Base-by-base conservation (phyloP, 1,284 basidiomycete species). In the Trichosporon sp. region DNA sequence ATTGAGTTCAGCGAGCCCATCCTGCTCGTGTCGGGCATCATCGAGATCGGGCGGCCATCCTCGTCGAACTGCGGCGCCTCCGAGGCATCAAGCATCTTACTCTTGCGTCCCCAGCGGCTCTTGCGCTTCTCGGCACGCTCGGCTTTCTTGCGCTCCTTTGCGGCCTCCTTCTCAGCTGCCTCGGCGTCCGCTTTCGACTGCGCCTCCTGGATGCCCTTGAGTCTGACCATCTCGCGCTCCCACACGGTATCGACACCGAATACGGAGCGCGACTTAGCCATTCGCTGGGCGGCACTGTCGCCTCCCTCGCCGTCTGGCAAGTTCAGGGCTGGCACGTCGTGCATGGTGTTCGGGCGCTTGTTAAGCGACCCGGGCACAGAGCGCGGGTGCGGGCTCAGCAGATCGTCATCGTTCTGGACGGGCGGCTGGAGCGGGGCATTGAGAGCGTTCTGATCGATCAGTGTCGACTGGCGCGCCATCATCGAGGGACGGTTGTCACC, bases 401-500 rank as follows among this genome's bases (percentile, higher is more conserved):
- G 31, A 43, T 43, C 40, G 11, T 26, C n/a, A 63, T 64, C 35
- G 63, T 64, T 35, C 38, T 65, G 32, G 35, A 69, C 68, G 38
- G 48, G 63, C 19, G 31, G 11, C 59, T 54, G 21, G 1, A 32
- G 61, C 19, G 70, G 67, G 14, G 63, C 35, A 5, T 43, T 10
- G 12, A 67, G 66, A 0, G 66, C 46, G 51, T 65, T 38, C 2
- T 65, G 71, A 56, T 74, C 73, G 59, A 73, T 68, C 4, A 74
- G 61, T n/a, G 48, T 71, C 26, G 72, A 72, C 38, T 68, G 56
- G 2, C 76, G 68, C 10, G 79, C 75, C 82, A 84, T 84, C 83
- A 84, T 84, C 0, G 78, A 77, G 1, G 83, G 83, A 32, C 83
- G 71, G 40, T 78, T 75, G 68, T 84, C 83, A n/a, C 83, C 83